Base-by-base conservation (phyloP, 331 rosid genomes). In the Acacia pycnantha region DNA sequence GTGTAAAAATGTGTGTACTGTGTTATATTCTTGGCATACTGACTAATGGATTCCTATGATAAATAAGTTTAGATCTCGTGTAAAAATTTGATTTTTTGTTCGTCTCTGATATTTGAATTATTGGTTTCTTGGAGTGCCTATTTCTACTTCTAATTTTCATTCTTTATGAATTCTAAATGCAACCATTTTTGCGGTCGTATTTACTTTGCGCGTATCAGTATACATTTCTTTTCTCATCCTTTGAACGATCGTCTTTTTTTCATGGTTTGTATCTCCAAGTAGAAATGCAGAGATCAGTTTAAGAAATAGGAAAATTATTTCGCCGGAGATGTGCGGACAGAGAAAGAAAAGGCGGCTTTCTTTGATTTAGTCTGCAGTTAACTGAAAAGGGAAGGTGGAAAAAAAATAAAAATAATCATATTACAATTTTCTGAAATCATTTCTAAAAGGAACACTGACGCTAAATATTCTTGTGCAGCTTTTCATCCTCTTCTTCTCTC, bases 1-100 rank as follows among this genome's bases (percentile, higher is more conserved):
- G 66, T 79, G 50, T 31, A 27, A 22, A 22, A 15, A 50, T 13
- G n/a, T 76, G 46, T 50, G 26, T 56, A 62, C 8, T 27, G 35
- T 62, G 68, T 40, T 62, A 79, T 82, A 70, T 70, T 77, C 22
- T 37, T 11, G 67, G 66, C 18, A 29, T 41, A 50, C 54, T 74
- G 64, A 68, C 68, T 11, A 40, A 26, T 48, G 16, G 73, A 50
- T 75, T 29, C 77, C 40, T 0, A 3, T 2, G 18, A 21, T 13
- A 35, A 40, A 62, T 29, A 14, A 64, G n/a, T 64, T 14, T 27
- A 14, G 41, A 64, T 27, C 21, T 5, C 43, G 2, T 29, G 70
- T 29, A 64, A 64, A 27, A 62, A 62, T 0, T 62, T 11, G 8
- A 6, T 54, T 54, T 21, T 27, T 64, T 29, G 15, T 64, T 2